Evolutionary conservation across 805 yeast species (phyloP), one percentile per base, ranked within the genome.

Genomic region (Zygotorulaspora chibaensis): DNA sequence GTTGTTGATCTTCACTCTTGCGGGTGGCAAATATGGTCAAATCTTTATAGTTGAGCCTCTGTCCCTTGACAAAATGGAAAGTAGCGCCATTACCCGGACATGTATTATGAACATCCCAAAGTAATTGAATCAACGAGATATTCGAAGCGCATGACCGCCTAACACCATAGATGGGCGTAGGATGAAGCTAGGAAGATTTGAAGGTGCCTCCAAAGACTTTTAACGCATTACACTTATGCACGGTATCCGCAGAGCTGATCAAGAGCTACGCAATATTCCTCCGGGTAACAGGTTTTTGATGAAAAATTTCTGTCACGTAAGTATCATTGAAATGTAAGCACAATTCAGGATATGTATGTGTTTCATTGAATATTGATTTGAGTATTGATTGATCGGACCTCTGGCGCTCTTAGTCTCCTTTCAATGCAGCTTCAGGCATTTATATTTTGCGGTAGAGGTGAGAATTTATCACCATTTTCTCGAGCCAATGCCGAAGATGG

Each of bases 341-440:
- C 4, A 20, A 20, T 7, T 20, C 4, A 20, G 4, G 25, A 20
- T 20, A 20, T 20, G 7, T 5, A 5, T 4, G 25, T 7, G 25
- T 5, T 20, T 7, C 25, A 20, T 20, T 20, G 25, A 20, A n/a
- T n/a, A n/a, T n/a, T n/a, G n/a, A n/a, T n/a, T n/a, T n/a, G n/a
- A n/a, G n/a, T n/a, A 29, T 29, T 9, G 15, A 4, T 29, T 3
- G 33, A 29, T 29, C 33, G 15, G n/a, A 13, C 8, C 8, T 29
- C 15, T 29, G 33, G n/a, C 8, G 5, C 26, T 16, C 33, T 39
- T 13, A 11, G 29, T n/a, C 29, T n/a, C 10, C 28, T 28, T n/a
- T 18, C 25, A 9, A 90, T 91, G 97, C 96, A 89, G 68, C 84
- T 89, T 62, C 96, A 90, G 60, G 97, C 96, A 0, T 75, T 91